Percentiles rank a stretch among this genome's conserved stretches.
These are phyloP conservation scores for Scedosporium minutisporum DNA, from an alignment of 2,329 filamentous ascomycete species.

Conservation along the genomic window DNA sequence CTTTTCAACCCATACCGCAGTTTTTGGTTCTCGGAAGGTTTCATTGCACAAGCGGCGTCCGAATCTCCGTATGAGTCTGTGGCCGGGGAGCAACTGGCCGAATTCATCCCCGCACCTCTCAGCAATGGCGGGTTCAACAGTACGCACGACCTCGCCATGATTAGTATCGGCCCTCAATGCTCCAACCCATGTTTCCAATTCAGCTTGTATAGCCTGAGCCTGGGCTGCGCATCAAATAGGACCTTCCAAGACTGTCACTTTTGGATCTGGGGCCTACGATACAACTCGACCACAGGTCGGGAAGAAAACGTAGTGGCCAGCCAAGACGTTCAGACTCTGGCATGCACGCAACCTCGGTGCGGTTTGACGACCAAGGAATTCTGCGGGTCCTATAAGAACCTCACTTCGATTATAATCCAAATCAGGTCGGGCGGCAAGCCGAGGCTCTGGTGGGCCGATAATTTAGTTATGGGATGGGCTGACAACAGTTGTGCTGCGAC, in stretches of 20 bases:
- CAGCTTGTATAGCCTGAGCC: constrained; percentile 23
- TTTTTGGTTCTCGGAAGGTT: constrained; percentile 25
- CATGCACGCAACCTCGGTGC: not conserved
- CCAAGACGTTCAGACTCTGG: not conserved
- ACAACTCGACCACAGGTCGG: not conserved
- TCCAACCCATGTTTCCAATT: constrained; percentile 23
- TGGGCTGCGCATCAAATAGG: constrained; percentile 27
- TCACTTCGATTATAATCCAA: not conserved
- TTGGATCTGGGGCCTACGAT: constrained; percentile 24
- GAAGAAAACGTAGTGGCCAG: not conserved
- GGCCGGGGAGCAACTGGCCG: constrained; percentile 18
- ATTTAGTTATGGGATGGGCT: not conserved
- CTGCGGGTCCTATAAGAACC: not conserved
- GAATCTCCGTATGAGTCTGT: constrained; percentile 18
- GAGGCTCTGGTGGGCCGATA: not conserved
- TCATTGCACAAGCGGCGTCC: constrained; percentile 18
- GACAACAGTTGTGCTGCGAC: not conserved
- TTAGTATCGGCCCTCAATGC: constrained; percentile 14
- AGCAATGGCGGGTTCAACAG: constrained; percentile 12
- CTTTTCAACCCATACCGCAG: constrained; percentile 14
- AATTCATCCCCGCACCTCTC: constrained; percentile 20
- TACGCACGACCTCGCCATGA: constrained; percentile 12
- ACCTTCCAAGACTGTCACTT: constrained; percentile 22
- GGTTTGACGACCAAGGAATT: not conserved
- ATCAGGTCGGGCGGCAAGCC: not conserved